Evolutionary conservation across 306 rosid species (phyloP).

Genomic region (Quercus bicolor): DNA sequence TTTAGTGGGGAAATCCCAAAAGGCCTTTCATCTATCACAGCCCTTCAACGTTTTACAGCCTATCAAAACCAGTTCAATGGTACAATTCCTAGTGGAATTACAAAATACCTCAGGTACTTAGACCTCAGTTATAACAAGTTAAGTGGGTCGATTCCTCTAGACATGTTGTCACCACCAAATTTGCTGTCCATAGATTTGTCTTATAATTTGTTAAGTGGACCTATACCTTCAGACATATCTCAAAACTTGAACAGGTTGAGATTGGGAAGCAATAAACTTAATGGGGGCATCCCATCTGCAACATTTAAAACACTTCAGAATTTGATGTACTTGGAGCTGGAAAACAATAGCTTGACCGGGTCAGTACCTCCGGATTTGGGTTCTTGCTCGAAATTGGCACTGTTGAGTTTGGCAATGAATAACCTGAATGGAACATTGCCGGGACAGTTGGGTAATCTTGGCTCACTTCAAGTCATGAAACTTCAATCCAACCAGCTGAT

Average conservation of each 20-base stretch:
- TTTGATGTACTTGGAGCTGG: conserved; percentile 64
- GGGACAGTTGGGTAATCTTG: conserved; percentile 40
- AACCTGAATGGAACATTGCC: conserved; percentile 50
- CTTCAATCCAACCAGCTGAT: conserved; percentile 53
- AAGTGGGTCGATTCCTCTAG: conserved; percentile 44
- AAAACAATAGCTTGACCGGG: conserved; percentile 46
- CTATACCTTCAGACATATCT: conserved; percentile 45
- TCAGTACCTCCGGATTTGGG: conserved; percentile 43
- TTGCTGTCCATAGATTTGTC: conserved; percentile 63
- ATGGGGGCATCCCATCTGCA: conserved; percentile 36
- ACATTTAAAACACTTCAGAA: background rate
- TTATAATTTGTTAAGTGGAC: conserved; percentile 36
- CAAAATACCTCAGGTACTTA: conserved; percentile 39
- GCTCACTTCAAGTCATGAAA: conserved; percentile 48
- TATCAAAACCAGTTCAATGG: conserved; percentile 43
- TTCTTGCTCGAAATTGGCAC: conserved; percentile 41
- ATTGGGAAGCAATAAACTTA: conserved; percentile 51
- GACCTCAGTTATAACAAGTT: conserved; percentile 61
- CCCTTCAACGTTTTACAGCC: conserved; percentile 69
- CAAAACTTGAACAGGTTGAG: conserved; percentile 55
- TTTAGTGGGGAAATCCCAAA: conserved; percentile 51
- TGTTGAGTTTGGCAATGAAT: conserved; percentile 70
- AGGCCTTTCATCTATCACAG: conserved; percentile 27
- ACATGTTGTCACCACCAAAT: conserved; percentile 37
- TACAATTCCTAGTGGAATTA: conserved; percentile 45